These are phyloP conservation scores for Backusella luteola DNA, from an alignment of 192 early-diverging fungal species.

Conservation along the genomic window DNA sequence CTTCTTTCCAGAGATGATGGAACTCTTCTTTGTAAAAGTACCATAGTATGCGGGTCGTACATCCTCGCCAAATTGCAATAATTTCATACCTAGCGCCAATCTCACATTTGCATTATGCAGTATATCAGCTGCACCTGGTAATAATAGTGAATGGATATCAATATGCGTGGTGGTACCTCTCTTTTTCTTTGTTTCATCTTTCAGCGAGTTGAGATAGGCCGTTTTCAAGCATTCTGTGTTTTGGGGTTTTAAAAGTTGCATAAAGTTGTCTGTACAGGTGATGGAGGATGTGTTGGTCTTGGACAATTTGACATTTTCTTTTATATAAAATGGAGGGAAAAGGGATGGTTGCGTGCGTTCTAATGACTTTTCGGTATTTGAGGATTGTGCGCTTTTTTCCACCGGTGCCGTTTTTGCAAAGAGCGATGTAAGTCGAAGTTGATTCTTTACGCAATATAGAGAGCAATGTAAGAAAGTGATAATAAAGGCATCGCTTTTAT, in stretches of 20 bases:
- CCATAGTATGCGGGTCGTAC: constrained; percentile 78
- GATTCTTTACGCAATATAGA: not conserved
- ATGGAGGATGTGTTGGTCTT: constrained; percentile 22
- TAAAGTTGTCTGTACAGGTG: not conserved
- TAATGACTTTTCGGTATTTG: constrained; percentile 29
- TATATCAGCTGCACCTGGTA: constrained; percentile 31
- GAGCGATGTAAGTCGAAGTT: constrained; percentile 29
- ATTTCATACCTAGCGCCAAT: constrained; percentile 50
- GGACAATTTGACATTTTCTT: constrained; percentile 46
- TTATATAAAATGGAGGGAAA: constrained; percentile 64
- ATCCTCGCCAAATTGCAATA: constrained; percentile 70
- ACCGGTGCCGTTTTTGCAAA: constrained; percentile 32
- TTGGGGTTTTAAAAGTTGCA: not conserved
- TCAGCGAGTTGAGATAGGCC: not conserved
- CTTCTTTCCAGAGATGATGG: constrained; percentile 49
- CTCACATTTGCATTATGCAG: constrained; percentile 31
- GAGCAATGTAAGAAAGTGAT: not conserved
- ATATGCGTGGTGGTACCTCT: constrained; percentile 19
- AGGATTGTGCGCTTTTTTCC: constrained; percentile 32
- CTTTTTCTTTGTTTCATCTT: not conserved
- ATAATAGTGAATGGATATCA: constrained; percentile 32
- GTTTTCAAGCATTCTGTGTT: not conserved
- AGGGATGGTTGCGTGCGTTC: constrained; percentile 16
- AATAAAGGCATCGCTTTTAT: not conserved
- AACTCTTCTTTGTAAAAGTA: constrained; percentile 70